Evolutionary conservation across 495 filamentous ascomycete genomes (phyloP).

Genomic region (Articulospora tetracladia): DNA sequence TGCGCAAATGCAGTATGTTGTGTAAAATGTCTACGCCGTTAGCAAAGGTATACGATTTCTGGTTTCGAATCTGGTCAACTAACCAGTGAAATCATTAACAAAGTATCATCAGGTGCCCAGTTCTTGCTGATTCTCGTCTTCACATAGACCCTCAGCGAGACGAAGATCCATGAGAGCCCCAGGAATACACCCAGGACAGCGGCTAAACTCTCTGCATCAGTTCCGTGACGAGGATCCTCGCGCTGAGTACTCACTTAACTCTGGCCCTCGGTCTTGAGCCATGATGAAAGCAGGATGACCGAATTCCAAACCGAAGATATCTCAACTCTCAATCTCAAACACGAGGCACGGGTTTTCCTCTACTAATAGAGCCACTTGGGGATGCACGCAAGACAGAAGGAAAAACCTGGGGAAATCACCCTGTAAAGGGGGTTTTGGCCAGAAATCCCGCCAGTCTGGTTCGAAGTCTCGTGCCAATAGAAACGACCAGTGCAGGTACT

Average conservation of each 20-base stretch:
- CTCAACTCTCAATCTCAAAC: neutral
- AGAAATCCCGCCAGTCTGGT: too few species aligned
- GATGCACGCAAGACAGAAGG: too few species aligned
- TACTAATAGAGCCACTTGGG: too few species aligned
- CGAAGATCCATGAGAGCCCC: slow-evolving; percentile 18
- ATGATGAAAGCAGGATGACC: neutral
- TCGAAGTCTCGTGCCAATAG: too few species aligned
- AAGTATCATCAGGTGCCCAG: slow-evolving; percentile 21
- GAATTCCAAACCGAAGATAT: neutral
- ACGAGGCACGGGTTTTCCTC: too few species aligned
- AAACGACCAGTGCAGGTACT: too few species aligned
- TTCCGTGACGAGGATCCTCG: neutral
- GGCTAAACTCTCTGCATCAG: slow-evolving; percentile 4
- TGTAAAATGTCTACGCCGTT: slow-evolving; percentile 16
- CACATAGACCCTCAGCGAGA: slow-evolving; percentile 20
- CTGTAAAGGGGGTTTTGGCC: too few species aligned
- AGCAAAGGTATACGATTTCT: neutral
- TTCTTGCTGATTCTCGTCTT: slow-evolving; percentile 15
- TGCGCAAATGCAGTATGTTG: slow-evolving; percentile 6
- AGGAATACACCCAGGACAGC: slow-evolving; percentile 19
- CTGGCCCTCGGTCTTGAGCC: slow-evolving; percentile 14
- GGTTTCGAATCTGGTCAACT: neutral
- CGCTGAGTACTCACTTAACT: slow-evolving; percentile 9
- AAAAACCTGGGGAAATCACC: too few species aligned
- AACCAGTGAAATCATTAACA: slow-evolving; percentile 18